These are phyloP conservation scores for Mycena leptocephala DNA, from an alignment of 768 basidiomycete species.

Conservation along the genomic window DNA sequence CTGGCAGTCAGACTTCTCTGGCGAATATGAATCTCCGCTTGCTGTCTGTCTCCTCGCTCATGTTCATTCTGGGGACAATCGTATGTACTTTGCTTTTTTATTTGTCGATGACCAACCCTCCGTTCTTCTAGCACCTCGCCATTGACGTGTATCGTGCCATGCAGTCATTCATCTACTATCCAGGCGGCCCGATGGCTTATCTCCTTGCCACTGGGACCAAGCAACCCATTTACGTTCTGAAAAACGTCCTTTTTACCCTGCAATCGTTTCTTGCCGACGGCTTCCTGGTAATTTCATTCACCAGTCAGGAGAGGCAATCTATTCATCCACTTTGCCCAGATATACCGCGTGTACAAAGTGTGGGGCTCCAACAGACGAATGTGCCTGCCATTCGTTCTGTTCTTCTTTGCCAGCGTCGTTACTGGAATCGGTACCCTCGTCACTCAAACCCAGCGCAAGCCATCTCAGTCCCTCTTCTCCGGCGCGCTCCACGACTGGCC, in stretches of 20 bases:
- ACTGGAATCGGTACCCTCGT: not conserved
- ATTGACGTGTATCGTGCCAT: constrained; percentile 16
- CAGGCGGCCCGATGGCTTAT: not conserved
- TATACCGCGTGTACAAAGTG: constrained; percentile 9
- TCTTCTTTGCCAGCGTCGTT: constrained; percentile 6
- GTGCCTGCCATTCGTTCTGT: not conserved
- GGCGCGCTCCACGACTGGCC: constrained; percentile 6
- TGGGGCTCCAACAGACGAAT: constrained; percentile 1
- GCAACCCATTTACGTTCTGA: constrained; percentile 10
- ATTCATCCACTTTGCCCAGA: not conserved
- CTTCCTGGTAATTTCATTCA: constrained; percentile 28
- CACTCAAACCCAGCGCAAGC: constrained; percentile 1
- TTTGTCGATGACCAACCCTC: too few relatives aligned
- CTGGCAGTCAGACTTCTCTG: not conserved
- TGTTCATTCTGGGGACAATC: constrained; percentile 5
- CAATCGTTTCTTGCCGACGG: constrained; percentile 35
- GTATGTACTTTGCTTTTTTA: not conserved
- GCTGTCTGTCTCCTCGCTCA: not conserved
- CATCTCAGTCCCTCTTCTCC: not conserved
- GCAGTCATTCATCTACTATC: constrained; percentile 4
- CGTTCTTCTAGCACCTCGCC: not conserved
- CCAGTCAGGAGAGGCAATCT: not conserved
- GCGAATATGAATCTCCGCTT: not conserved
- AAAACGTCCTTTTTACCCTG: constrained; percentile 23
- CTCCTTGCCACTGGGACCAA: constrained; percentile 10